phyloP scores from a whole-genome alignment of 1,139 yeast genomes.

The Saccharomyces hybrid region DNA sequence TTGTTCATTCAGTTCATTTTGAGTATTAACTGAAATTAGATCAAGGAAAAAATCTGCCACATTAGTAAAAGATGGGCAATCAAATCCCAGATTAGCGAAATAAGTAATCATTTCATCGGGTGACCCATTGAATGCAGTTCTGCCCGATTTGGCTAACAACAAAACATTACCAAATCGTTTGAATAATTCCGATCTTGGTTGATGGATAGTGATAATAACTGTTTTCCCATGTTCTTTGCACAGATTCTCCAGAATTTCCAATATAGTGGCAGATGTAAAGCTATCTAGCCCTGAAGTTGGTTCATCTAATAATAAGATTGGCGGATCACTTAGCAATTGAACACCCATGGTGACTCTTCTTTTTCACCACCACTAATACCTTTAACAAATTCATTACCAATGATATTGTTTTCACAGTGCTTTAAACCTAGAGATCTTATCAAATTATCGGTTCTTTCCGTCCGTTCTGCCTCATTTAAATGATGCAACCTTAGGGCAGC shows the following conservation, averaged over 20 bases:
- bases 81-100: conserved; percentile 43
- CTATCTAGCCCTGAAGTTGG: conserved; percentile 87
- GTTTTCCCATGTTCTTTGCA: conserved; percentile 57
- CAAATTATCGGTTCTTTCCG: conserved; percentile 42
- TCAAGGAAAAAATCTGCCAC: conserved; percentile 71
- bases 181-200: conserved; percentile 66
- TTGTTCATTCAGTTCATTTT: conserved; percentile 24
- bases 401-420: conserved; percentile 70
- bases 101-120: conserved; percentile 38
- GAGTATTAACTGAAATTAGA: conserved; percentile 43
- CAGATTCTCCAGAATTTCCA: conserved; percentile 51
- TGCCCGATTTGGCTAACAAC: conserved; percentile 65
- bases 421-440: conserved; percentile 61
- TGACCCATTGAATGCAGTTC: conserved; percentile 54
- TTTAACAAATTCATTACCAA: conserved; percentile 65
- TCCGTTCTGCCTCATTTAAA: conserved; percentile 31
- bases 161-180: conserved; percentile 57
- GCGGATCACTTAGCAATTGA: conserved; percentile 65
- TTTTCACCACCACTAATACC: conserved; percentile 85
- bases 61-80: conserved; percentile 53
- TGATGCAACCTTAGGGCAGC: conserved; percentile 54
- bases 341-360: conserved; percentile 76
- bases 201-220: conserved; percentile 73
- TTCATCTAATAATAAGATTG: conserved; percentile 68
- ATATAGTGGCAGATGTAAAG: conserved; percentile 64